Evolutionary conservation across 1,139 yeast species (phyloP).

Genomic region (Candida tetrigidarum): DNA sequence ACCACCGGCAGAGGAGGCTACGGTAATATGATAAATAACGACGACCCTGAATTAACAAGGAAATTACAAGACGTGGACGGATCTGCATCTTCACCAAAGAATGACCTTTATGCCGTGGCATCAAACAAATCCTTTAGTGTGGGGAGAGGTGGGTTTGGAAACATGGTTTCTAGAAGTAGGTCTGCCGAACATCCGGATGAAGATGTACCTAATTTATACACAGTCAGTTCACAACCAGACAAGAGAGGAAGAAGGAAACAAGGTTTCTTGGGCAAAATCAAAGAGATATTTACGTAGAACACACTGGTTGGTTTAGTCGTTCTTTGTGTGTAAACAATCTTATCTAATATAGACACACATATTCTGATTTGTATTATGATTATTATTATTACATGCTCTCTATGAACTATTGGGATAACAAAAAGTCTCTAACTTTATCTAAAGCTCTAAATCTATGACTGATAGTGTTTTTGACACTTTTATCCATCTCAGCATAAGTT

Average conservation of each 20-base stretch:
- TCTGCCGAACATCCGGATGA: slow-evolving; percentile 12
- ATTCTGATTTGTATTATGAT: neutral
- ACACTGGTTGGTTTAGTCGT: neutral
- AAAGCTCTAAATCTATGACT: slow-evolving; percentile 90
- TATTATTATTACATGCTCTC: neutral
- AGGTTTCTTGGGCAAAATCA: slow-evolving; percentile 37
- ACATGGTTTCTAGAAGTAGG: slow-evolving; percentile 32
- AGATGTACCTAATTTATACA: slow-evolving; percentile 24
- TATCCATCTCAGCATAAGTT: slow-evolving; percentile 94
- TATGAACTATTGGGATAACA: slow-evolving; percentile 27
- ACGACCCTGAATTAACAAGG: slow-evolving; percentile 63
- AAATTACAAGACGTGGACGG: slow-evolving; percentile 71
- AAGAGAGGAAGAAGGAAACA: slow-evolving; percentile 23
- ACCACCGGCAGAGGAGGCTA: slow-evolving; percentile 85
- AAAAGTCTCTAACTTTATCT: slow-evolving; percentile 64
- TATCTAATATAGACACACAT: slow-evolving; percentile 2
- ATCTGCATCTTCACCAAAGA: slow-evolving; percentile 20
- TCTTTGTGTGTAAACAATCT: neutral
- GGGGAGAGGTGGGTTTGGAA: slow-evolving; percentile 57
- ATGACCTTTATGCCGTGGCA: slow-evolving; percentile 40
- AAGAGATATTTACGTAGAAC: slow-evolving; percentile 28
- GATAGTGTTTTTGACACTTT: slow-evolving; percentile 71
- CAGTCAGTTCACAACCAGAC: slow-evolving; percentile 31
- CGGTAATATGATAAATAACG: slow-evolving; percentile 74
- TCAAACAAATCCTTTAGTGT: slow-evolving; percentile 45